A percentile compares a stretch with the other conserved stretches of the same genome.
These are phyloP conservation scores for Pythium scleroteichum DNA, from an alignment of 352 stramenopile species.

Conservation along the genomic window DNA sequence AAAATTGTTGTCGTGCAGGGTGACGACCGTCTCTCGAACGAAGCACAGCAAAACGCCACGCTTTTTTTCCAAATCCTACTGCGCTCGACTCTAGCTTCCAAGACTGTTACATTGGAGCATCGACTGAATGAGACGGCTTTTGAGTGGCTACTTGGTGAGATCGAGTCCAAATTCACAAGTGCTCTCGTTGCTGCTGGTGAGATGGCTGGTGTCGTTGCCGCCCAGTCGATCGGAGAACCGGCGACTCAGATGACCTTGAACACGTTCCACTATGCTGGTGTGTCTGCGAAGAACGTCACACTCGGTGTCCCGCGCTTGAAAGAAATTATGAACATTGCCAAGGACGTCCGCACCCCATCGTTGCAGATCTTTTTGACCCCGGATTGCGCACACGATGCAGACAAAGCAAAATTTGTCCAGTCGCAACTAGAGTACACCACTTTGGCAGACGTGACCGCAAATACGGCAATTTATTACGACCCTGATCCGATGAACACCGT, in stretches of 20 bases:
- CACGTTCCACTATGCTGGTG: constrained; percentile 99
- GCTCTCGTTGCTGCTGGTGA: constrained; percentile 96
- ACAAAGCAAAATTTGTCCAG: constrained; percentile 91
- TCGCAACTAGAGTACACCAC: constrained; percentile 97
- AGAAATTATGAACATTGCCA: constrained; percentile 99
- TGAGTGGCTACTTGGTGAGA: constrained; percentile 95
- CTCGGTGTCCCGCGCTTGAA: constrained; percentile 98
- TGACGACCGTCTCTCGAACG: constrained; percentile 92
- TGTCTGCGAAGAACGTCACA: constrained; percentile 99
- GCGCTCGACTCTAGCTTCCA: constrained; percentile 95
- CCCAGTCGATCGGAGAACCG: constrained; percentile 99
- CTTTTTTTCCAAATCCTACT: constrained; percentile 98
- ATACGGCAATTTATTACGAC: constrained; percentile 99
- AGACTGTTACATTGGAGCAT: constrained; percentile 96
- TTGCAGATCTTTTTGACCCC: constrained; percentile 95
- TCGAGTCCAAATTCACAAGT: constrained; percentile 96
- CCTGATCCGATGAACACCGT: constrained; percentile 97
- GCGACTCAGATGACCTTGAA: constrained; percentile 99
- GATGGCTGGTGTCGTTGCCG: constrained; percentile 98
- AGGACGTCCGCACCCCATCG: constrained; percentile 97
- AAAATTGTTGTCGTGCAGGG: constrained; percentile 96
- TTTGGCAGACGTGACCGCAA: constrained; percentile 94
- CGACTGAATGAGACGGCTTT: constrained; percentile 96
- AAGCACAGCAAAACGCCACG: constrained; percentile 98
- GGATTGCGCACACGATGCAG: constrained; percentile 84